Evolutionary conservation across 192 early-diverging fungal species (phyloP).

Genomic region (Linnemannia hyalina): DNA sequence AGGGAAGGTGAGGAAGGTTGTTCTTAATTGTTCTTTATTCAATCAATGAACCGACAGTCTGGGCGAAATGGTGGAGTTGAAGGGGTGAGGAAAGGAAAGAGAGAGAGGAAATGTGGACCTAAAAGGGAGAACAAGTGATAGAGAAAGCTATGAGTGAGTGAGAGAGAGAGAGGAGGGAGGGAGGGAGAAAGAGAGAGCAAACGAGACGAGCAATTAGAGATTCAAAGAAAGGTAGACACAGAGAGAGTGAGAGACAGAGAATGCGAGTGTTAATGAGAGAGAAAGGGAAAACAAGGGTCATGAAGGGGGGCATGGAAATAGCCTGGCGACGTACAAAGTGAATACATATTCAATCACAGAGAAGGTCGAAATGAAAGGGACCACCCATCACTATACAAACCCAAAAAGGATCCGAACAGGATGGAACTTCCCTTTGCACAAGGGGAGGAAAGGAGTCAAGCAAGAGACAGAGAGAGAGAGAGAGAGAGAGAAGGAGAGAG

Average conservation of each 20-base stretch:
- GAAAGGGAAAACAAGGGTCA: neutral
- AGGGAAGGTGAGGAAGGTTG: neutral
- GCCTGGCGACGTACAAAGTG: neutral
- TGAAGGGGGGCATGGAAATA: neutral
- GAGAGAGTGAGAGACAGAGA: neutral
- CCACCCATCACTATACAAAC: neutral
- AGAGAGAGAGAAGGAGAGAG: neutral
- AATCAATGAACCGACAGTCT: conserved; percentile 24
- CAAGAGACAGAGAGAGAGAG: neutral
- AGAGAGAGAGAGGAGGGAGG: neutral
- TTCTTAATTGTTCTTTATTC: neutral
- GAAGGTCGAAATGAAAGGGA: neutral
- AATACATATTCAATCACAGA: neutral
- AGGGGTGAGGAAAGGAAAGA: neutral
- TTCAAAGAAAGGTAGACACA: neutral
- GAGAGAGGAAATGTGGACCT: neutral
- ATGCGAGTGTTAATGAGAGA: neutral
- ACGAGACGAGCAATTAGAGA: neutral
- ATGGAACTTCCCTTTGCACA: conserved; percentile 15
- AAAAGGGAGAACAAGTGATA: neutral
- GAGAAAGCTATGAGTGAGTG: neutral
- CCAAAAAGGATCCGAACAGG: conserved; percentile 28
- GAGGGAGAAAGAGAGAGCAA: neutral
- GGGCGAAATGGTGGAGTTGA: conserved; percentile 14
- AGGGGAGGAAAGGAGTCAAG: neutral